These are phyloP conservation scores for Claviceps quebecensis DNA, from an alignment of 2,329 filamentous ascomycete species.

Conservation along the genomic window DNA sequence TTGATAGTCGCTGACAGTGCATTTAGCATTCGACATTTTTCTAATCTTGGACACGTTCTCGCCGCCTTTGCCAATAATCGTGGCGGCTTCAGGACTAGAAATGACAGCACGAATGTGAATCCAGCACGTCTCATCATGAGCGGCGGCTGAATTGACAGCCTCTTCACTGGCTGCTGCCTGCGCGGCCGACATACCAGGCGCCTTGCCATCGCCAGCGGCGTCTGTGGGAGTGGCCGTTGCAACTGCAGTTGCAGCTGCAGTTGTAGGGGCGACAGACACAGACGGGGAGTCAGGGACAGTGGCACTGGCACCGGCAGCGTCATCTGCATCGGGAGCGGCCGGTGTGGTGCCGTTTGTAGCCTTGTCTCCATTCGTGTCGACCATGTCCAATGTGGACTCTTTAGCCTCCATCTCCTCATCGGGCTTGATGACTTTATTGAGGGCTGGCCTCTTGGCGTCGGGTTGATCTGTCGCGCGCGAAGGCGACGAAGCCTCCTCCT, in stretches of 20 bases:
- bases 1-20: conserved; percentile 96
- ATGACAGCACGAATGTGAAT: conserved; percentile 96
- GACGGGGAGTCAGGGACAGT: no score
- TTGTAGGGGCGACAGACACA: no score
- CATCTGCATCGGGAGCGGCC: conserved; percentile 10
- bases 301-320: no score
- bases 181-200: conserved; percentile 9
- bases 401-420: conserved; percentile 37
- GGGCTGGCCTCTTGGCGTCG: conserved; percentile 88
- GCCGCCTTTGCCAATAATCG: conserved; percentile 94
- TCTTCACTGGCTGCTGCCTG: conserved; percentile 16
- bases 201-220: conserved; percentile 15
- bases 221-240: conserved; percentile 14
- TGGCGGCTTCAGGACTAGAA: conserved; percentile 91
- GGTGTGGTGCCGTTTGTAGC: conserved; percentile 36
- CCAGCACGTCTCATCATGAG: conserved; percentile 87
- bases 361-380: conserved; percentile 35
- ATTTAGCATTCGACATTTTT: conserved; percentile 89
- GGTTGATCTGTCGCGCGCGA: conserved; percentile 85
- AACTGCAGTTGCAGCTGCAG: no score
- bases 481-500: conserved; percentile 93
- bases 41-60: conserved; percentile 98
- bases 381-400: conserved; percentile 22
- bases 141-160: conserved; percentile 32
- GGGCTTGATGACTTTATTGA: conserved; percentile 78